Percentiles rank a stretch among this genome's conserved stretches.
Evolutionary conservation across 352 stramenopile species (phyloP).

Genomic region (Globisporangium cylindrosporum): DNA sequence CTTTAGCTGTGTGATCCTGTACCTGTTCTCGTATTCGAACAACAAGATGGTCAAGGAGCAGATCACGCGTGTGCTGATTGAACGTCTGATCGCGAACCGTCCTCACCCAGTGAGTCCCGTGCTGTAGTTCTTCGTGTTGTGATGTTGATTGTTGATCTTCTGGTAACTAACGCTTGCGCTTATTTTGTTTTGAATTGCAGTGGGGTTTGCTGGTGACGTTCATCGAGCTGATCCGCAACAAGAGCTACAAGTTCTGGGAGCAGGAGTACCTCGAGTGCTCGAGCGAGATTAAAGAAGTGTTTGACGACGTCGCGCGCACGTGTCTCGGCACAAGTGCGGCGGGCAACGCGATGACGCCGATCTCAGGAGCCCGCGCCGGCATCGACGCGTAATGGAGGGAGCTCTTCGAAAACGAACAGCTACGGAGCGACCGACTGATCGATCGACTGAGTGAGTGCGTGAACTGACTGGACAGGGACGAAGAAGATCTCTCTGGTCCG

Average conservation of each 20-base stretch:
- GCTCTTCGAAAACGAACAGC: background rate
- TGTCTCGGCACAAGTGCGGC: slow-evolving; percentile 79
- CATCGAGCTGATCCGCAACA: slow-evolving; percentile 99
- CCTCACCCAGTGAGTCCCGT: slow-evolving; percentile 89
- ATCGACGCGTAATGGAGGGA: slow-evolving; percentile 2
- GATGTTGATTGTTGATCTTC: background rate
- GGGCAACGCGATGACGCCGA: slow-evolving; percentile 23
- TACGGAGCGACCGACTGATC: background rate
- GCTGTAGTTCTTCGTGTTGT: slow-evolving; percentile 4
- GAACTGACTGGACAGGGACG: background rate
- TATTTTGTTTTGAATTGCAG: slow-evolving; percentile 23
- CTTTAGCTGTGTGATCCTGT: slow-evolving; percentile 98
- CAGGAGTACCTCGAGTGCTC: slow-evolving; percentile 98
- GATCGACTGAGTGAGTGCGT: background rate
- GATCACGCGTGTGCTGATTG: slow-evolving; percentile 97
- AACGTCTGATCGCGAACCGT: slow-evolving; percentile 98
- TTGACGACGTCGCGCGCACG: slow-evolving; percentile 96
- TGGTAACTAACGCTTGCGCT: background rate
- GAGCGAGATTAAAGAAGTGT: slow-evolving; percentile 98
- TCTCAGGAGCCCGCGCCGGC: background rate
- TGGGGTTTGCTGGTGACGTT: slow-evolving; percentile 99
- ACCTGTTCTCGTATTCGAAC: slow-evolving; percentile 97
- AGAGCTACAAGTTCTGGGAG: slow-evolving; percentile 99
- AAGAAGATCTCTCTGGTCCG: background rate
- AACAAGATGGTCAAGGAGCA: slow-evolving; percentile 97